Evolutionary conservation across 768 basidiomycete species (phyloP).

Genomic region (Hirschioporus abietinus): DNA sequence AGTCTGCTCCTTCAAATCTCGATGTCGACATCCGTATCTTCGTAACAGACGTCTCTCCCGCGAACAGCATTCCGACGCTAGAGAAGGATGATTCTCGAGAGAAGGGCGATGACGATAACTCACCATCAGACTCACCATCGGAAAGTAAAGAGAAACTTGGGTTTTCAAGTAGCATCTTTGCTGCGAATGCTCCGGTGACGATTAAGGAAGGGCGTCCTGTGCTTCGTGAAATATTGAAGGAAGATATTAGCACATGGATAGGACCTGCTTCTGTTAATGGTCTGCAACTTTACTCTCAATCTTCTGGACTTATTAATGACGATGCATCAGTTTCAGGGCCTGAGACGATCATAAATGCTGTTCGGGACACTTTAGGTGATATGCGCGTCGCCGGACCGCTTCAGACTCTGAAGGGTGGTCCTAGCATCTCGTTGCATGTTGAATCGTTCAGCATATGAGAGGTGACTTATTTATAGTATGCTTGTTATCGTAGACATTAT

Average conservation of each 20-base stretch:
- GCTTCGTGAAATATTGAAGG: slow-evolving; percentile 28
- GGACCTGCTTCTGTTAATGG: slow-evolving; percentile 46
- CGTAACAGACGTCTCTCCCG: slow-evolving; percentile 26
- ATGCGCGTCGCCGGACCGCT: slow-evolving; percentile 26
- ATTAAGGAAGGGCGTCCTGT: slow-evolving; percentile 39
- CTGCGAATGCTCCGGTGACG: slow-evolving; percentile 19
- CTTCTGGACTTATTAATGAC: neutral
- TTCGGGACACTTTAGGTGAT: slow-evolving; percentile 33
- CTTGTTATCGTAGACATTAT: too few relatives aligned
- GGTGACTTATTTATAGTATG: too few relatives aligned
- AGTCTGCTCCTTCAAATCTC: slow-evolving; percentile 25
- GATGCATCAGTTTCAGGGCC: slow-evolving; percentile 43
- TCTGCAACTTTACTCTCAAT: too few relatives aligned
- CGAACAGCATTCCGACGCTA: neutral
- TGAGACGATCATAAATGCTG: slow-evolving; percentile 30
- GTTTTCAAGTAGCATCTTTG: slow-evolving; percentile 15
- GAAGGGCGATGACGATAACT: slow-evolving; percentile 17
- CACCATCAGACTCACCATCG: slow-evolving; percentile 14
- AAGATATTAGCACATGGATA: slow-evolving; percentile 29
- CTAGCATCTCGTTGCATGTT: slow-evolving; percentile 40
- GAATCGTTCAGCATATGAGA: slow-evolving; percentile 36
- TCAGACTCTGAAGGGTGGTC: slow-evolving; percentile 38
- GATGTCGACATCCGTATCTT: slow-evolving; percentile 36
- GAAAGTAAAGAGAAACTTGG: slow-evolving; percentile 11
- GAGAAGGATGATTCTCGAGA: slow-evolving; percentile 14